These are phyloP conservation scores for Gloeophyllum trabeum DNA, from an alignment of 768 basidiomycete species.

Conservation along the genomic window DNA sequence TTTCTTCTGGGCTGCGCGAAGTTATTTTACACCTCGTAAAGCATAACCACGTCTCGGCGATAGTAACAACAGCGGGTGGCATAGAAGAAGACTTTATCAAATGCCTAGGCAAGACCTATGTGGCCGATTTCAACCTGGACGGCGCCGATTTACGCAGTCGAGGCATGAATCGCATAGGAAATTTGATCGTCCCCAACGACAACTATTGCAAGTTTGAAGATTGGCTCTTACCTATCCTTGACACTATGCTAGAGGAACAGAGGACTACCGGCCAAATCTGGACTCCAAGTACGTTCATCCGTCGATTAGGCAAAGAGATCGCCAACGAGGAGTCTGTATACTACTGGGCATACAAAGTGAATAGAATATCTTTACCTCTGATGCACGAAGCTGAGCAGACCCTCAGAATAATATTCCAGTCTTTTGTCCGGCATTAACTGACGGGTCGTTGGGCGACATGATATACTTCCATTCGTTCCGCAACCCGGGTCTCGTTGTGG, in stretches of 20 bases:
- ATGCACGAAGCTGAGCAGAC: slow-evolving; percentile 15
- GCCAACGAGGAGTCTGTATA: slow-evolving; percentile 95
- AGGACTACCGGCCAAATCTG: slow-evolving; percentile 56
- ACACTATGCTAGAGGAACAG: slow-evolving; percentile 86
- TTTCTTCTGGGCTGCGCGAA: slow-evolving; percentile 94
- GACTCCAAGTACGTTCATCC: slow-evolving; percentile 93
- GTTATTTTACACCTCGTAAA: slow-evolving; percentile 88
- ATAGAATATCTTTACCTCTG: slow-evolving; percentile 17
- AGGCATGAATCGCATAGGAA: slow-evolving; percentile 97
- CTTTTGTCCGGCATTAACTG: slow-evolving; percentile 96
- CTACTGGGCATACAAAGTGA: slow-evolving; percentile 99
- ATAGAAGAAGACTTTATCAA: slow-evolving; percentile 99
- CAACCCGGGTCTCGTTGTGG: slow-evolving; percentile 73
- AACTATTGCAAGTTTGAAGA: slow-evolving; percentile 99
- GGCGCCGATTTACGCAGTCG: slow-evolving; percentile 77
- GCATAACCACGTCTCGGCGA: slow-evolving; percentile 76
- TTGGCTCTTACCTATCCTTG: slow-evolving; percentile 93
- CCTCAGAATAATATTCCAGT: slow-evolving; percentile 93
- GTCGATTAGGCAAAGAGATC: slow-evolving; percentile 92
- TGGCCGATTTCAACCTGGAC: slow-evolving; percentile 87
- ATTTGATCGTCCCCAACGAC: slow-evolving; percentile 92
- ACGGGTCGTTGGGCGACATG: slow-evolving; percentile 98
- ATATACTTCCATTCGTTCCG: slow-evolving; percentile 97
- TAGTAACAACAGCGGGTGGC: slow-evolving; percentile 97
- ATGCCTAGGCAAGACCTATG: slow-evolving; percentile 92